Percentiles rank a stretch among this genome's conserved stretches.
Conservation (phyloP, 2,329 filamentous ascomycete genomes). For the Phoma sp. region DNA sequence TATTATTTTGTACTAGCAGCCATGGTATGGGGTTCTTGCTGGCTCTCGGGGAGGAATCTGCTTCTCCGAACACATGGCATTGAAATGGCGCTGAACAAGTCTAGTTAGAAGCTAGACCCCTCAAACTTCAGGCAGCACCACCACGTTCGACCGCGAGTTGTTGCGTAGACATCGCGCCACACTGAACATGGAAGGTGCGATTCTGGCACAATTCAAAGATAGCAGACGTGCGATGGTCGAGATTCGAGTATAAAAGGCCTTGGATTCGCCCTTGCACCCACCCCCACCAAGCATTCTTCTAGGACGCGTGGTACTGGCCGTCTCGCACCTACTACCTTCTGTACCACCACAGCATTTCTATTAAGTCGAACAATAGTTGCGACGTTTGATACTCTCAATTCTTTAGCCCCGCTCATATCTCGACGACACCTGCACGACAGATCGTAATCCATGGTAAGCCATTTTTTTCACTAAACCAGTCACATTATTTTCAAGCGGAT, state of each 20-base stretch:
- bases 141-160: not conserved
- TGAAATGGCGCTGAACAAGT: not conserved
- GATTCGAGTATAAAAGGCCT: not conserved
- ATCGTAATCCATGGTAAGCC: slow-evolving; percentile 8
- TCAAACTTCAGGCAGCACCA: slow-evolving; percentile 4
- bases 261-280: not conserved
- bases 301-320: too few relatives aligned
- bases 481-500: not conserved
- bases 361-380: too few relatives aligned
- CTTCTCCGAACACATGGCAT: not conserved
- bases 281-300: not conserved
- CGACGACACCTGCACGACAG: too few relatives aligned
- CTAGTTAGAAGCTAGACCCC: not conserved
- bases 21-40: not conserved
- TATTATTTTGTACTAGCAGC: too few relatives aligned
- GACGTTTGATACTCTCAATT: too few relatives aligned
- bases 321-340: not conserved
- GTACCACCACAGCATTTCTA: not conserved
- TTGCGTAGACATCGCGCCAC: not conserved
- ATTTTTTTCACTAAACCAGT: not conserved
- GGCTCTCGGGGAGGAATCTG: slow-evolving; percentile 1
- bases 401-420: too few relatives aligned
- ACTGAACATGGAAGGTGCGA: not conserved
- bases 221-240: not conserved
- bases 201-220: too few relatives aligned